Conservation (phyloP, 441 rosid genomes). For the Raphanus hybrid region DNA sequence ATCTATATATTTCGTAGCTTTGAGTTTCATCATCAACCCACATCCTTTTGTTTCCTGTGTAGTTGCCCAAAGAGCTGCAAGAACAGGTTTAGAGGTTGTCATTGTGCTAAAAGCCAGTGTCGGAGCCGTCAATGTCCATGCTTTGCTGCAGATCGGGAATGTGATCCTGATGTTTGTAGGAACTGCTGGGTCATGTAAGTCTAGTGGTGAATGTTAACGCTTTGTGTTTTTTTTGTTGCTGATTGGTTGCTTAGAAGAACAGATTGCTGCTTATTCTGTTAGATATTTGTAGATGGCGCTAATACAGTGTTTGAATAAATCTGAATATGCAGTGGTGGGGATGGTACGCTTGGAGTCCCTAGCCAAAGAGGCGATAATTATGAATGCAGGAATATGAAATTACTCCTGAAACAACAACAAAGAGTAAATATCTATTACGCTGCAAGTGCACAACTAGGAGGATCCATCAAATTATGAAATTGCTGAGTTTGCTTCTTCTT, state of each 20-base stretch:
- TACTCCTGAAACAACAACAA: slow-evolving; percentile 97
- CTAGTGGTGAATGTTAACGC: slow-evolving; percentile 21
- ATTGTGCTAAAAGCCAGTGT: slow-evolving; percentile 99
- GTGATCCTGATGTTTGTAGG: slow-evolving; percentile 99
- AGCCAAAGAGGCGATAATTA: slow-evolving; percentile 96
- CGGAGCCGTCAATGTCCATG: slow-evolving; percentile 99
- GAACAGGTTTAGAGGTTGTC: slow-evolving; percentile 99
- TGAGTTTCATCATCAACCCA: slow-evolving; percentile 21
- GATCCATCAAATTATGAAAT: neutral
- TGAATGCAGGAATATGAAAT: slow-evolving; percentile 99
- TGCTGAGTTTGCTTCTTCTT: slow-evolving; percentile 5
- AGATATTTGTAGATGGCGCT: neutral
- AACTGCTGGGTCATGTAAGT: slow-evolving; percentile 99
- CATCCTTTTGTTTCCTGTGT: slow-evolving; percentile 24
- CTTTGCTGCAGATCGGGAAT: slow-evolving; percentile 99
- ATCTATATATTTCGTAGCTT: neutral
- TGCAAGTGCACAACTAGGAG: neutral
- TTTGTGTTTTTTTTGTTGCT: slow-evolving; percentile 11
- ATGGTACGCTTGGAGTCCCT: slow-evolving; percentile 94
- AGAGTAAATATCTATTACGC: slow-evolving; percentile 54
- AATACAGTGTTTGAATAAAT: slow-evolving; percentile 16
- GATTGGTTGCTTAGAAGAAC: neutral
- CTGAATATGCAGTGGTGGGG: slow-evolving; percentile 81
- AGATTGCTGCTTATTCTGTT: neutral
- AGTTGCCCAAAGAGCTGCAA: slow-evolving; percentile 99